Base-by-base conservation (phyloP, 768 basidiomycete species). In the Lanmaoa pseudosensibilis region DNA sequence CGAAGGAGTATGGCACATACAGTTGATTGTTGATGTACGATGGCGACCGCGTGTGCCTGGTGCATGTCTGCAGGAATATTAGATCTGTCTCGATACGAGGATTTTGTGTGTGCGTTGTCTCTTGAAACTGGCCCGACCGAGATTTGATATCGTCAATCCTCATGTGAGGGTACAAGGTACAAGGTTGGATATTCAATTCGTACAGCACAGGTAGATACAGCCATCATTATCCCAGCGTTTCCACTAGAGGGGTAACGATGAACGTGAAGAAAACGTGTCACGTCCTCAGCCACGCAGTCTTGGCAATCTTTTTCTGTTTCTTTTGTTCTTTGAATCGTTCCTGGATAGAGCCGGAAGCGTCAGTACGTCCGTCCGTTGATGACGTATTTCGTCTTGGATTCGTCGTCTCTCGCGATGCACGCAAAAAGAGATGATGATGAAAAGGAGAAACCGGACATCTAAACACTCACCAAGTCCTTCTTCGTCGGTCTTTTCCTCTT, bases 241-340 rank as follows among this genome's bases (percentile, higher is more conserved):
- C 48, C 25, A 21, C n/a, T 30, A 27, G 11, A 21, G 27, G 21
- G 30, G 23, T 19, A 41, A 32, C 15, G n/a, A 49, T 18, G 33
- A 48, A 33, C 19, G 45, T 37, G n/a, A 30, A 38, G 39, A 23
- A 27, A 25, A 30, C 16, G 32, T 16, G 23, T 67, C 64, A 67
- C 2, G 85, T 88, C 68, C 91, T 84, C 64, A 93, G 69, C 91
- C 90, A 93, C 10, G 91, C 91, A 1, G 90, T 92, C 77, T 92
- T 92, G 38, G 90, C 89, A 10, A 92, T 84, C 74, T 92, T 93
- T 77, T 92, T 92, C 66, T 77, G 73, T 61, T 74, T 80, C 71
- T 92, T 93, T 76, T 90, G 86, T 68, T 92, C 88, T 67, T 87
- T 90, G 71, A 88, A 92, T 40, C 88, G 84, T 62, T 92, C 89